Percentiles rank a stretch among this genome's conserved stretches.
Conservation (phyloP, 805 yeast genomes). For the Metschnikowia hibisci region DNA sequence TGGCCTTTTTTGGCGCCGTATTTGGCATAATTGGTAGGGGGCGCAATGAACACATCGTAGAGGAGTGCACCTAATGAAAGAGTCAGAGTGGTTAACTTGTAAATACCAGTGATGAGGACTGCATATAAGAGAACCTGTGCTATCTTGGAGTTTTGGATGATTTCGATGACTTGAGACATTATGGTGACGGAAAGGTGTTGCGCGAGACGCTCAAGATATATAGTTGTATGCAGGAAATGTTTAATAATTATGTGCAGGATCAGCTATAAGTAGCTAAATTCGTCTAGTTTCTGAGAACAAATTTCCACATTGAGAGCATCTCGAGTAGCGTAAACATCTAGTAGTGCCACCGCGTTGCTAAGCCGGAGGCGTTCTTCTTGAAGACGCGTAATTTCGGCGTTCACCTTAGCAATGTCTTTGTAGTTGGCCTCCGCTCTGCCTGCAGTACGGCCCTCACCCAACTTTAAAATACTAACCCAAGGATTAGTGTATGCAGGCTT, state of each 20-base stretch:
- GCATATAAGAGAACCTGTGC: slow-evolving; percentile 16
- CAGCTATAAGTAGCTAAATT: slow-evolving; percentile 37
- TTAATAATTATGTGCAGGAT: too few species aligned
- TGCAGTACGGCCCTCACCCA: slow-evolving; percentile 25
- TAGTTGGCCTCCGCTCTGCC: slow-evolving; percentile 24
- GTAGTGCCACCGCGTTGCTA: slow-evolving; percentile 9
- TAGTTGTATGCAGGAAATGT: background rate
- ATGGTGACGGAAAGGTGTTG: background rate
- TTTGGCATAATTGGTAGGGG: slow-evolving; percentile 53
- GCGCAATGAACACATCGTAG: slow-evolving; percentile 61
- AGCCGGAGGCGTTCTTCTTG: slow-evolving; percentile 24
- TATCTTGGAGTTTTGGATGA: slow-evolving; percentile 13
- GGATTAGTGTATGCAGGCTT: slow-evolving; percentile 18
- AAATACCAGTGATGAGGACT: slow-evolving; percentile 58
- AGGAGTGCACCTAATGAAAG: slow-evolving; percentile 52
- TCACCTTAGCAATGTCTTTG: slow-evolving; percentile 23
- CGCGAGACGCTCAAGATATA: background rate
- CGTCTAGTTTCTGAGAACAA: slow-evolving; percentile 49
- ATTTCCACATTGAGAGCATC: slow-evolving; percentile 35
- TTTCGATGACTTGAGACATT: slow-evolving; percentile 4
- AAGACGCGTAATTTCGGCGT: slow-evolving; percentile 24
- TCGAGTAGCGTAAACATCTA: slow-evolving; percentile 22
- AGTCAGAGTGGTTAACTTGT: slow-evolving; percentile 49
- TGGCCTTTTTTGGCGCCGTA: slow-evolving; percentile 72
- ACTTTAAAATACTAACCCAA: slow-evolving; percentile 31